Conservation (phyloP, 345 rosid genomes). For the Punica granatum region DNA sequence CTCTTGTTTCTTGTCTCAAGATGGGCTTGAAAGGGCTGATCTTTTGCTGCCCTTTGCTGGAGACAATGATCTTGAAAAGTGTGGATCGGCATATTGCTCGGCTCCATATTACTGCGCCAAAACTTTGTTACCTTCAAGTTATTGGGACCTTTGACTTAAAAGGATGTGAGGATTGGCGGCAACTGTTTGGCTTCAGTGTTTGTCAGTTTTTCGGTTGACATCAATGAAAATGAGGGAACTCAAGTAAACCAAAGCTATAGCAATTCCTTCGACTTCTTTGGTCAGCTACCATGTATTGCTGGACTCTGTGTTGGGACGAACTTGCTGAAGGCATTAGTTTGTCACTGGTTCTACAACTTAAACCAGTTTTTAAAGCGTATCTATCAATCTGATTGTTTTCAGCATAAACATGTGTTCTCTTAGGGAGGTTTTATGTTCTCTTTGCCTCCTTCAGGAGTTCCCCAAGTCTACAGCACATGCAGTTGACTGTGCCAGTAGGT, state of each 20-base stretch:
- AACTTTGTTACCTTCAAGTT: background rate
- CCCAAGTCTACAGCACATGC: too few relatives aligned
- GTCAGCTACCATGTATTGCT: too few relatives aligned
- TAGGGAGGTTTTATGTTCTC: too few relatives aligned
- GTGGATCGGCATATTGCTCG: background rate
- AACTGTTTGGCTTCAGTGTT: background rate
- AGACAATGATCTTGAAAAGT: background rate
- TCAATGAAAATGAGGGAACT: background rate
- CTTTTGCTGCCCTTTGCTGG: background rate
- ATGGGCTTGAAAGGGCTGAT: background rate
- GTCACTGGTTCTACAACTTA: too few relatives aligned
- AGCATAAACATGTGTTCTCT: too few relatives aligned
- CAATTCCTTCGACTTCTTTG: too few relatives aligned
- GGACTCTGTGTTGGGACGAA: too few relatives aligned
- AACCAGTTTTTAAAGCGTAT: too few relatives aligned
- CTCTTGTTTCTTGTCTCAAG: background rate
- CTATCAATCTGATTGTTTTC: too few relatives aligned
- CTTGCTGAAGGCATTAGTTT: too few relatives aligned
- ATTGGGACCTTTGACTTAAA: background rate
- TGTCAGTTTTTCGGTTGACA: background rate
- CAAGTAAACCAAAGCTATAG: background rate
- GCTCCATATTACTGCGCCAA: background rate
- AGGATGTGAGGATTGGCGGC: background rate
- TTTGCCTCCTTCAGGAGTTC: too few relatives aligned
- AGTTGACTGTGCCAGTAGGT: too few relatives aligned